Conservation (phyloP, 1,284 basidiomycete genomes). For the Boletus smithii region DNA sequence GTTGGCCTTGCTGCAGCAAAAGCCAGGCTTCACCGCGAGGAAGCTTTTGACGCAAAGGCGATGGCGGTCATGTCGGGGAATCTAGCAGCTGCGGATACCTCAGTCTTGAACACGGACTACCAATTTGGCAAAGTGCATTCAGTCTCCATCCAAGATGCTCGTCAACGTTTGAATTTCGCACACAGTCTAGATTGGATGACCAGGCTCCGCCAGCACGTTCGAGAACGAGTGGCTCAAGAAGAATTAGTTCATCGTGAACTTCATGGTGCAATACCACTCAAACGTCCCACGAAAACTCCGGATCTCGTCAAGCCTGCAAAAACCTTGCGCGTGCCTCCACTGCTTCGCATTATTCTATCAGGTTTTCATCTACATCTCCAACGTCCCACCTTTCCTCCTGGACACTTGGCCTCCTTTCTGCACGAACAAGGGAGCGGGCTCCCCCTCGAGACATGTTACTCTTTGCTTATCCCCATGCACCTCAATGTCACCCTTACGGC, state of each 20-base stretch:
- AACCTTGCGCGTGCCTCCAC: slow-evolving; percentile 55
- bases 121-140: slow-evolving; percentile 63
- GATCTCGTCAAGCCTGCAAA: slow-evolving; percentile 38
- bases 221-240: slow-evolving; percentile 32
- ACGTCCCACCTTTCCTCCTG: slow-evolving; percentile 61
- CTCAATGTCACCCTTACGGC: slow-evolving; percentile 69
- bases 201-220: slow-evolving; percentile 43
- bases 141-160: slow-evolving; percentile 71
- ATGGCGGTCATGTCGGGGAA: slow-evolving; percentile 53
- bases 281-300: slow-evolving; percentile 29
- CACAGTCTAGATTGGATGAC: slow-evolving; percentile 81
- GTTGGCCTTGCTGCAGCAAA: slow-evolving; percentile 75
- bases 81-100: slow-evolving; percentile 18
- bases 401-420: slow-evolving; percentile 66
- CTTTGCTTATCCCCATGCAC: slow-evolving; percentile 83
- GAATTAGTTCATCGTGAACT: slow-evolving; percentile 38
- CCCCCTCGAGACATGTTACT: slow-evolving; percentile 71
- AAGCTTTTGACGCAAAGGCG: slow-evolving; percentile 79
- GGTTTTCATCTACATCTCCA: slow-evolving; percentile 58
- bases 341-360: slow-evolving; percentile 70
- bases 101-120: slow-evolving; percentile 38
- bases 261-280: slow-evolving; percentile 26
- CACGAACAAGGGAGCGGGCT: slow-evolving; percentile 67
- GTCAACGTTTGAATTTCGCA: slow-evolving; percentile 66
- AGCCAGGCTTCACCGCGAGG: slow-evolving; percentile 74